Percentiles rank a stretch among this genome's conserved stretches.
Conservation (phyloP, 2,329 filamentous ascomycete genomes). For the Colletotrichum melonis region DNA sequence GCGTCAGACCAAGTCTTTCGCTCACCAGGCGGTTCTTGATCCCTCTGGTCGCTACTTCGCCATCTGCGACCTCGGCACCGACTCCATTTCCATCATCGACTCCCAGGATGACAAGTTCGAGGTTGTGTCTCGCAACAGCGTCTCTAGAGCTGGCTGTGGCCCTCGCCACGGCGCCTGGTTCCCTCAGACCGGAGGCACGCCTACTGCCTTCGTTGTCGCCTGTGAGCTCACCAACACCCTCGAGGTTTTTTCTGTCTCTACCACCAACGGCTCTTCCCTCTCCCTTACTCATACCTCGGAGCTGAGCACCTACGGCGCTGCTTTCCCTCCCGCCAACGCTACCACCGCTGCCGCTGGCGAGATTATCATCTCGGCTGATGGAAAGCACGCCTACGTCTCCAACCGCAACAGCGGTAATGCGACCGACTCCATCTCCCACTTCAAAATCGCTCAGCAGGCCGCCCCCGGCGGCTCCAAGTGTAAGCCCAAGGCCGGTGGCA, state of each 20-base stretch:
- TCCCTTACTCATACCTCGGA: conserved; percentile 49
- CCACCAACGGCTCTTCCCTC: conserved; percentile 49
- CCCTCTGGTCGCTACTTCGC: conserved; percentile 61
- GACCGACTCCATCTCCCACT: conserved; percentile 61
- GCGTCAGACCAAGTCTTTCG: conserved; percentile 49
- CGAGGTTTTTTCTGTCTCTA: conserved; percentile 52
- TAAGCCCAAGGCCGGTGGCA: conserved; percentile 40
- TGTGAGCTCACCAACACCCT: conserved; percentile 60
- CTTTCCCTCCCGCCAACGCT: conserved; percentile 47
- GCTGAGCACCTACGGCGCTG: conserved; percentile 50
- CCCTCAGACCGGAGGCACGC: conserved; percentile 43
- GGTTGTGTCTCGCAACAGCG: conserved; percentile 47
- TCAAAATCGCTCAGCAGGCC: conserved; percentile 46
- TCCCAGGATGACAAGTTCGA: conserved; percentile 52
- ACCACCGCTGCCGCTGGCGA: conserved; percentile 57
- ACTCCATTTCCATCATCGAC: conserved; percentile 60
- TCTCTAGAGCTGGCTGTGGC: conserved; percentile 53
- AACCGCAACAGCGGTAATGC: conserved; percentile 60
- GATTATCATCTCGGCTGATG: conserved; percentile 54
- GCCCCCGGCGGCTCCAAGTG: conserved; percentile 37
- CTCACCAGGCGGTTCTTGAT: conserved; percentile 62
- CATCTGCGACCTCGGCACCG: conserved; percentile 61
- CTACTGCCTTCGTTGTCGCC: conserved; percentile 59
- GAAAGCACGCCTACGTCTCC: conserved; percentile 60
- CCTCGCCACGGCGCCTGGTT: conserved; percentile 64